Evolutionary conservation across 2,329 filamentous ascomycete genomes (phyloP).

Genomic region (Pseudocercospora fuligena): DNA sequence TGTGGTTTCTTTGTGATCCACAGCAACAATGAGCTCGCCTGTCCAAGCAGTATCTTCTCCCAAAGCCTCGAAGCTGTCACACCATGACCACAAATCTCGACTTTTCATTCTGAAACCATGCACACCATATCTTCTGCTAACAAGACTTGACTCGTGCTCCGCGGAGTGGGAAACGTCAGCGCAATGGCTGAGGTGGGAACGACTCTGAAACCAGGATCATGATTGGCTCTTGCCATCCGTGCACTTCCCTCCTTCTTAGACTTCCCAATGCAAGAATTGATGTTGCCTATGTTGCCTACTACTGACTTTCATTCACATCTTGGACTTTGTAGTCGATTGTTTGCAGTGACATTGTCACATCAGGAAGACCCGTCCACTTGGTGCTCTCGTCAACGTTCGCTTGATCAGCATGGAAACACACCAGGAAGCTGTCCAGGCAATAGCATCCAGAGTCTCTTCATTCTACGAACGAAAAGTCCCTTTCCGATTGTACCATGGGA

Average conservation of each 20-base stretch:
- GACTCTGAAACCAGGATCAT: not conserved
- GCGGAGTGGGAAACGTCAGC: conserved; percentile 8
- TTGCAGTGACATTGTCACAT: not conserved
- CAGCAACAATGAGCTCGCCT: not conserved
- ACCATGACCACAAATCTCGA: not conserved
- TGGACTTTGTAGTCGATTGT: too few species aligned
- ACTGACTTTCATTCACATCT: not conserved
- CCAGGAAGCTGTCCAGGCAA: conserved; percentile 19
- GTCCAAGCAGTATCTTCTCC: not conserved
- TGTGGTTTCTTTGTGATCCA: not conserved
- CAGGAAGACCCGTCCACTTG: not conserved
- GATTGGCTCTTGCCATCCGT: conserved; percentile 7
- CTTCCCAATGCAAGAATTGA: not conserved
- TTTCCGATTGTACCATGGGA: conserved; percentile 63
- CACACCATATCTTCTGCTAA: not conserved
- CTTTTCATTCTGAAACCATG: too few species aligned
- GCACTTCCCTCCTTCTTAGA: not conserved
- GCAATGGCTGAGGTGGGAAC: conserved; percentile 7
- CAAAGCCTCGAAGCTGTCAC: not conserved
- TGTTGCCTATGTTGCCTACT: not conserved
- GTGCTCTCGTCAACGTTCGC: not conserved
- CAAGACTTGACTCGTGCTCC: not conserved
- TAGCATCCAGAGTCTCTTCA: conserved; percentile 21
- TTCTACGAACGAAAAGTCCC: conserved; percentile 55
- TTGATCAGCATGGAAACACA: conserved; percentile 21